phyloP scores from a whole-genome alignment of 176 grass and related monocot species.

The Eleusine indica region DNA sequence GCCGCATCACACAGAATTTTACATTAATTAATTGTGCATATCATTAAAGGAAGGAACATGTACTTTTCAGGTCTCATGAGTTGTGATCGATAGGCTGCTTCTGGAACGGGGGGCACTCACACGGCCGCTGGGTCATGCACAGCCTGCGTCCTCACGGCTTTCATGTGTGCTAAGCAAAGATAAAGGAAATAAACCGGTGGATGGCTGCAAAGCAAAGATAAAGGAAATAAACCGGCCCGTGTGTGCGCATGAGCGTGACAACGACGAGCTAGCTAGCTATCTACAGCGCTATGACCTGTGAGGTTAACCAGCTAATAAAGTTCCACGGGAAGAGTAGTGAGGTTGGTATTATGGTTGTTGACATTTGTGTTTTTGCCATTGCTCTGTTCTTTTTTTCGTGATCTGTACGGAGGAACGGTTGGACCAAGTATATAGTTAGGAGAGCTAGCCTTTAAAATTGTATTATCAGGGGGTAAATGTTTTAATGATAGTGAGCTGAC shows the following conservation, averaged over 20 bases:
- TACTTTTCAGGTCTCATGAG: slow-evolving; percentile 41
- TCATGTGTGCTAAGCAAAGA: slow-evolving; percentile 36
- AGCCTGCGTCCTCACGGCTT: slow-evolving; percentile 34
- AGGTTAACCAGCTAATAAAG: slow-evolving; percentile 14
- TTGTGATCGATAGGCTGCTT: slow-evolving; percentile 37
- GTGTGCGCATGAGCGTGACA: slow-evolving; percentile 25
- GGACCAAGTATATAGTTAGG: neutral
- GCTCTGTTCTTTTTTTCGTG: neutral
- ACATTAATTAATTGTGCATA: neutral
- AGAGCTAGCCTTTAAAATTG: too few species aligned
- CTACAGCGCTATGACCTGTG: slow-evolving; percentile 25
- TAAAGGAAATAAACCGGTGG: slow-evolving; percentile 24
- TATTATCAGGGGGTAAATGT: neutral
- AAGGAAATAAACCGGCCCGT: slow-evolving; percentile 26
- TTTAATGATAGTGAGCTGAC: neutral
- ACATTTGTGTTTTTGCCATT: neutral
- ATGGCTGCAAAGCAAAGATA: slow-evolving; percentile 34
- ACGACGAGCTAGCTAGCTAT: neutral
- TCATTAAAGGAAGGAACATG: neutral
- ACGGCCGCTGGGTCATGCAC: slow-evolving; percentile 31
- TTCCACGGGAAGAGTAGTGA: neutral
- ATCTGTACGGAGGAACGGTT: neutral
- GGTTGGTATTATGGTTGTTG: neutral
- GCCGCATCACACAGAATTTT: neutral
- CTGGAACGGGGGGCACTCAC: slow-evolving; percentile 30